Base-by-base conservation (phyloP, 2,329 filamentous ascomycete genomes). In the Trichoderma afroharzianum region DNA sequence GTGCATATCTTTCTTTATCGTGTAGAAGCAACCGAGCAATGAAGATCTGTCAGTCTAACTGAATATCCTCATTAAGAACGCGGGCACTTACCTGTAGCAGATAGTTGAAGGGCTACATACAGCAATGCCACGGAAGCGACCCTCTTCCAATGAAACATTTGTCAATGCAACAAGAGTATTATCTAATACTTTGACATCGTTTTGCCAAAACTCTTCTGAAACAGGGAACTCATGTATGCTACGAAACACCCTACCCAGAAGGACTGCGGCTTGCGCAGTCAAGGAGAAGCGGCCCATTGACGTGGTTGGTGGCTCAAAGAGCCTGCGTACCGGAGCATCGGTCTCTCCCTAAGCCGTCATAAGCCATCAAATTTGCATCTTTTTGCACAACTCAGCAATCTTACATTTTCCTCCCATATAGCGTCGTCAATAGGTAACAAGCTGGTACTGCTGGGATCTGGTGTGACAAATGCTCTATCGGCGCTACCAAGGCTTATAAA, bases 51-150 rank as follows among this genome's bases (percentile, higher is more conserved):
- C 14, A 64, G 39, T n/a, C n/a, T 15, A 8, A 47, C 11, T 32
- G 7, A 9, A 32, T 53, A 15, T 8, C 15, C 8, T 50, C 28
- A 9, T 24, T 3, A 28, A 8, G 28, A 33, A 9, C 12, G n/a
- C 21, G 12, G 15, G n/a, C 6, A 26, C 26, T 21, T 53, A 64
- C 62, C 62, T 64, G 30, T 64, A 64, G 62, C 62, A 64, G 28
- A 64, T 64, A 24, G 62, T 64, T 32, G 62, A 64, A 15, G 62
- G 62, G n/a, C 62, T 64, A 18, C 62, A 64, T 7, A 64, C 62
- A 18, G 39, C 62, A 33, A 64, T 64, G 8, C 62, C 62, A 24
- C 62, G 62, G 11, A 53, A 32, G 26, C 43, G 26, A 6, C 62
- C 62, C 43, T 64, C 62, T 32, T 64, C 39, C 30, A 64, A 6